Evolutionary conservation across 2,329 filamentous ascomycete species (phyloP).

Genomic region (Fusarium hainanense): DNA sequence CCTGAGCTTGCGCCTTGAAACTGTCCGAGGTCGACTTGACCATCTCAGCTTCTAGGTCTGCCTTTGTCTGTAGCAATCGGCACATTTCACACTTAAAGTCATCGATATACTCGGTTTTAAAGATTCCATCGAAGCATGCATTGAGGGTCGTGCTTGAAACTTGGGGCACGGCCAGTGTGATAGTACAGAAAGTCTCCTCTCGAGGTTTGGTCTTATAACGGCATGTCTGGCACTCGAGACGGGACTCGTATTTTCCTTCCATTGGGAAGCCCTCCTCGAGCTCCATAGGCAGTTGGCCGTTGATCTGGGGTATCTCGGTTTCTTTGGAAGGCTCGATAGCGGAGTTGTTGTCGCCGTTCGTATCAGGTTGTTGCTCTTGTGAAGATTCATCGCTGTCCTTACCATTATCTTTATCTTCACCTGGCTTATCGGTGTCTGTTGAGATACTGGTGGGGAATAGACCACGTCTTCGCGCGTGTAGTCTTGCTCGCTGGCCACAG

Average conservation of each 20-base stretch:
- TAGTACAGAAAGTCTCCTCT: constrained; percentile 86
- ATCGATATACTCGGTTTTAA: constrained; percentile 96
- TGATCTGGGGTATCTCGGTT: constrained; percentile 34
- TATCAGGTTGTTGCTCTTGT: constrained; percentile 22
- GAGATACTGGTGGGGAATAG: constrained; percentile 25
- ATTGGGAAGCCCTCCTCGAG: constrained; percentile 85
- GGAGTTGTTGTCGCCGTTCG: constrained; percentile 25
- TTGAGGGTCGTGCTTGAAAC: constrained; percentile 82
- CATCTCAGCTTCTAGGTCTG: constrained; percentile 70
- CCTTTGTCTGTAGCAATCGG: constrained; percentile 81
- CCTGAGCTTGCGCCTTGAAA: constrained; percentile 63
- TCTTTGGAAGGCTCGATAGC: constrained; percentile 43
- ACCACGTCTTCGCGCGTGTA: constrained; percentile 58
- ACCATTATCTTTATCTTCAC: constrained; percentile 39
- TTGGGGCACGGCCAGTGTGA: constrained; percentile 92
- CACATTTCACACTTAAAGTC: constrained; percentile 97
- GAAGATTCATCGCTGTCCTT: constrained; percentile 15
- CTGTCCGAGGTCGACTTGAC: constrained; percentile 63
- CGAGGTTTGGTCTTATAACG: constrained; percentile 88
- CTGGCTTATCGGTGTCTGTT: constrained; percentile 28
- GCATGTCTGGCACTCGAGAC: constrained; percentile 92
- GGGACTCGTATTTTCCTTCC: constrained; percentile 92
- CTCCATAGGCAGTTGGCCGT: constrained; percentile 50
- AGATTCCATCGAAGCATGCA: constrained; percentile 90
- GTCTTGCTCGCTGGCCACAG: constrained; percentile 79